Conservation (phyloP, 140 eudicot genomes). For the Anethum foeniculum region DNA sequence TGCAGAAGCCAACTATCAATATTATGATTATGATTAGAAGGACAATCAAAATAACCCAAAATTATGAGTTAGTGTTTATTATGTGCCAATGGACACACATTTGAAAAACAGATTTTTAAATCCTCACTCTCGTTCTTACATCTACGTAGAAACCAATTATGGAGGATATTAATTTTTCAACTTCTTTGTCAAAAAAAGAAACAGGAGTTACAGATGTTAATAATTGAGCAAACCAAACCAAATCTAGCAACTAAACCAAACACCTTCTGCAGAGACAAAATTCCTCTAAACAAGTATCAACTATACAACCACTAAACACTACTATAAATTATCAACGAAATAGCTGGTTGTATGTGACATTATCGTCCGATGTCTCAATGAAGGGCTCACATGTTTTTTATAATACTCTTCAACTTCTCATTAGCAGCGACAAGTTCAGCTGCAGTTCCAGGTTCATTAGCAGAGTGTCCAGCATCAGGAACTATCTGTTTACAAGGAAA, state of each 20-base stretch:
- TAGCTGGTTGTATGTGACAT: neutral
- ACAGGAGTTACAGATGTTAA: neutral
- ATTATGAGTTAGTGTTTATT: too few species aligned
- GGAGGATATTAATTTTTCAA: neutral
- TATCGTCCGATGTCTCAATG: neutral
- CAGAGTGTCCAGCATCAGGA: conserved; percentile 93
- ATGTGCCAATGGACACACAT: too few species aligned
- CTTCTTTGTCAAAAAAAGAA: neutral
- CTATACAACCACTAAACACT: neutral
- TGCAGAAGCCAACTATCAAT: too few species aligned
- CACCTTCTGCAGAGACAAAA: neutral
- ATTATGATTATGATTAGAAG: too few species aligned
- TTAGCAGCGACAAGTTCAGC: conserved; percentile 95
- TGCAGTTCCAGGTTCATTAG: conserved; percentile 79
- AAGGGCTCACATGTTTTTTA: conserved; percentile 18
- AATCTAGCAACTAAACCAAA: neutral
- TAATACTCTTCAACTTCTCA: conserved; percentile 61
- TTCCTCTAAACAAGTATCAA: neutral
- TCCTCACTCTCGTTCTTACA: too few species aligned
- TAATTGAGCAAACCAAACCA: neutral
- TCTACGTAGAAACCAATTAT: neutral
- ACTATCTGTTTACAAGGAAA: conserved; percentile 42
- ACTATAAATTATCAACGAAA: neutral
- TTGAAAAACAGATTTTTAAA: too few species aligned
- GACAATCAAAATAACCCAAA: too few species aligned